Conservation (phyloP, 345 rosid genomes). For the Populus ilicifolia region DNA sequence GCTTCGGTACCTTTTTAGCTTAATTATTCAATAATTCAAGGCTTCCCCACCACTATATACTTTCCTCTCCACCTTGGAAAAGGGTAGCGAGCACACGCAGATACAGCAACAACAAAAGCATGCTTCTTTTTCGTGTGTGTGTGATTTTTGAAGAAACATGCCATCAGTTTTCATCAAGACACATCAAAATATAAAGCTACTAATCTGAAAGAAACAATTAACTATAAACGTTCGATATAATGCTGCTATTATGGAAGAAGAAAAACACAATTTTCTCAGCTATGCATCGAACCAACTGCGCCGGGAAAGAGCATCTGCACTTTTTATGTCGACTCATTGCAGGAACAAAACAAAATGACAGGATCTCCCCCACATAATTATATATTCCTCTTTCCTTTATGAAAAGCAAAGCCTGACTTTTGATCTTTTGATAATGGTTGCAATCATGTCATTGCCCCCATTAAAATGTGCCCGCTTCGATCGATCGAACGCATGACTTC, state of each 20-base stretch:
- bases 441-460: background rate
- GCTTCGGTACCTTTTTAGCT: background rate
- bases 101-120: background rate
- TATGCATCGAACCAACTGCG: too few species aligned
- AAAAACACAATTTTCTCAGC: background rate
- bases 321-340: background rate
- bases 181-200: too few species aligned
- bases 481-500: background rate
- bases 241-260: background rate
- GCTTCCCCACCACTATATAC: background rate
- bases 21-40: background rate
- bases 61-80: background rate
- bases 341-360: background rate
- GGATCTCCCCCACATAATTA: background rate
- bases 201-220: background rate
- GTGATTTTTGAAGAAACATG: too few species aligned
- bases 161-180: too few species aligned
- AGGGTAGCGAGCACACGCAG: background rate
- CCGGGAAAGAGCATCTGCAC: background rate
- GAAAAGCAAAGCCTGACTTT: background rate
- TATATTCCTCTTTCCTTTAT: background rate
- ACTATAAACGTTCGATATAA: too few species aligned
- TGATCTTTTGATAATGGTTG: too few species aligned
- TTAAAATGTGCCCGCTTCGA: background rate
- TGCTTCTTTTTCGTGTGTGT: background rate